phyloP scores from a whole-genome alignment of 305 asterid species.

The Ilex paraguariensis region DNA sequence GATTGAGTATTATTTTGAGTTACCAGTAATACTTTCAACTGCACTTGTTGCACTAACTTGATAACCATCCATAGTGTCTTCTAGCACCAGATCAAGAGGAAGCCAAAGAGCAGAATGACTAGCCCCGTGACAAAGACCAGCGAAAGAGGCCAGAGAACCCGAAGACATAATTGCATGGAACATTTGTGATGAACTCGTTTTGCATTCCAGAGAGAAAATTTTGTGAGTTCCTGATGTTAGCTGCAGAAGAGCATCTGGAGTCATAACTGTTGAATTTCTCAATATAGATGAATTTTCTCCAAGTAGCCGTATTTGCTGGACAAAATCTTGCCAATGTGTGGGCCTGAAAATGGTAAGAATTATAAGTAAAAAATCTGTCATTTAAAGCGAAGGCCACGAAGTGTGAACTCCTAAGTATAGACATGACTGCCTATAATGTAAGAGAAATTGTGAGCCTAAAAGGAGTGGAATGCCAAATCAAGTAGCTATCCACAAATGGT shows the following conservation, averaged over 20 bases:
- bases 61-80: conserved; percentile 94
- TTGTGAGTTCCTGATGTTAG: conserved; percentile 39
- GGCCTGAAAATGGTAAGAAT: conserved; percentile 42
- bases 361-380: conserved; percentile 1
- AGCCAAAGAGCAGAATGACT: conserved; percentile 87
- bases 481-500: too few species aligned
- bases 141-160: conserved; percentile 49
- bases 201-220: conserved; percentile 24
- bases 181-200: conserved; percentile 39
- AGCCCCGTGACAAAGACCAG: conserved; percentile 66
- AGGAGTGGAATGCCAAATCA: not conserved
- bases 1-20: not conserved
- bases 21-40: conserved; percentile 85
- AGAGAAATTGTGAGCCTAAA: not conserved
- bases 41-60: conserved; percentile 90
- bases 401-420: not conserved
- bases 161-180: conserved; percentile 36
- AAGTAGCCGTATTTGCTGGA: conserved; percentile 58
- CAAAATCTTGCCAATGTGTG: conserved; percentile 61
- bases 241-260: conserved; percentile 45
- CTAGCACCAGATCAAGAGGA: conserved; percentile 87
- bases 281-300: conserved; percentile 58
- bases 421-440: not conserved
- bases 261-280: conserved; percentile 41
- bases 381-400: not conserved